phyloP scores from a whole-genome alignment of 495 filamentous ascomycete genomes.

The Polyplosphaeria fusca region DNA sequence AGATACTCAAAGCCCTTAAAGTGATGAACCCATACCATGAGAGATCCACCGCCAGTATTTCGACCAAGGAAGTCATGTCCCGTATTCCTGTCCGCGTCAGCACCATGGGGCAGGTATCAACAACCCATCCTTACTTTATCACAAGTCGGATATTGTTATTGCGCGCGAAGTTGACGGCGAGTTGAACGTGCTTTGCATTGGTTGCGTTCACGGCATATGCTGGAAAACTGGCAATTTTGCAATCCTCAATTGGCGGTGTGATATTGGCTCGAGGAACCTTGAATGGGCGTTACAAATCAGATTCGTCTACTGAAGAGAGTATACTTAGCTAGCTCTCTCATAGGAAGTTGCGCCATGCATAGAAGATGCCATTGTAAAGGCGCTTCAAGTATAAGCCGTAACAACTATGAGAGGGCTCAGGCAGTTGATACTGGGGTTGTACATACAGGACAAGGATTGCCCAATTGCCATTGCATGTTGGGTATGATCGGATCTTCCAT shows the following conservation, averaged over 20 bases:
- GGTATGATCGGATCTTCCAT: conserved; percentile 18
- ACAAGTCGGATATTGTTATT: conserved; percentile 29
- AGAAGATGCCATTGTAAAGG: too few relatives aligned
- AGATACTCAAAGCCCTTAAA: conserved; percentile 49
- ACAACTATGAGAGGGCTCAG: not conserved
- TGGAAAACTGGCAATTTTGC: conserved; percentile 17
- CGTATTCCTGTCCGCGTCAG: conserved; percentile 41
- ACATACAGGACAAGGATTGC: conserved; percentile 21
- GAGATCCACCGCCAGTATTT: conserved; percentile 47
- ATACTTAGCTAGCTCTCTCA: too few relatives aligned
- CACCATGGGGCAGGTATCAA: not conserved
- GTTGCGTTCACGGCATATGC: conserved; percentile 26
- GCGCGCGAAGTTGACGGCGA: conserved; percentile 29
- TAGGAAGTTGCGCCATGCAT: too few relatives aligned
- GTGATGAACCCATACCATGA: conserved; percentile 48
- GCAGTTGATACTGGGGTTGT: not conserved
- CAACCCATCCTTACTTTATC: conserved; percentile 20
- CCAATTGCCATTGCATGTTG: conserved; percentile 15
- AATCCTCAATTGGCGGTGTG: not conserved
- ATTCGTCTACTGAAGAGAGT: too few relatives aligned
- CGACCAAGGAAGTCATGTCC: conserved; percentile 55
- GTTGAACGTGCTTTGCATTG: conserved; percentile 22
- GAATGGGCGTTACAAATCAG: too few relatives aligned
- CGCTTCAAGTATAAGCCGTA: too few relatives aligned
- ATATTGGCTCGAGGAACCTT: not conserved